phyloP scores from a whole-genome alignment of 2,329 filamentous ascomycete genomes.

The Ascochyta rabiei region DNA sequence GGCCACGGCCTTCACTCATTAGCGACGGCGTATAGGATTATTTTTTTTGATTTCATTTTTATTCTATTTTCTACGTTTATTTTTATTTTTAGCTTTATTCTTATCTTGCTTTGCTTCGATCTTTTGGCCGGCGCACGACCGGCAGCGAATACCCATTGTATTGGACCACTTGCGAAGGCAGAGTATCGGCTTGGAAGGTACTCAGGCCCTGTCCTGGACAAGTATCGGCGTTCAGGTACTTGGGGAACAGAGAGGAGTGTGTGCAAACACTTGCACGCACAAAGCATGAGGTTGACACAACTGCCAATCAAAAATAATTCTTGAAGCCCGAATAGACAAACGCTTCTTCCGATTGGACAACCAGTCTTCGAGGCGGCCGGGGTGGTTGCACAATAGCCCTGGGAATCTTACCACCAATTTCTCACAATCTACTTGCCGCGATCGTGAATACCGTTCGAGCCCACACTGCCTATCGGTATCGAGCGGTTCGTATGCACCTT shows the following conservation, averaged over 20 bases:
- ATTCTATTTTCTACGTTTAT: no score
- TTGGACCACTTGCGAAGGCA: constrained; percentile 7
- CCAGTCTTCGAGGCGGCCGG: not conserved
- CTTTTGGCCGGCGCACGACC: constrained; percentile 9
- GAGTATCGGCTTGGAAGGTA: constrained; percentile 14
- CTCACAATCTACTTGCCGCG: constrained; percentile 31
- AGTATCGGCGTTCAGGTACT: constrained; percentile 1
- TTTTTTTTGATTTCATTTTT: no score
- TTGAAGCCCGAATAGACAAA: not conserved
- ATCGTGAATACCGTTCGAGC: constrained; percentile 10
- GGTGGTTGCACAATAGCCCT: constrained; percentile 20
- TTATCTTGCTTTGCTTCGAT: constrained; percentile 17
- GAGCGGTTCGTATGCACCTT: constrained; percentile 15
- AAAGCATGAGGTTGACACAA: not conserved
- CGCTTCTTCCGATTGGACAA: constrained; percentile 6
- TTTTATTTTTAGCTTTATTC: no score
- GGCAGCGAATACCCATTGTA: constrained; percentile 29
- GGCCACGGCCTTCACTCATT: constrained; percentile 36
- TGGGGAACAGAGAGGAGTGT: not conserved
- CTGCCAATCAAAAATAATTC: not conserved
- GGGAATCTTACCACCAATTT: constrained; percentile 24
- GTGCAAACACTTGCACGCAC: not conserved
- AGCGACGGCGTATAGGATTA: constrained; percentile 44
- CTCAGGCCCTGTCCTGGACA: not conserved
- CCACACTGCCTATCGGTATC: constrained; percentile 18